These are phyloP conservation scores for Agrocybe chaxingu DNA, from an alignment of 768 basidiomycete species.

Conservation along the genomic window DNA sequence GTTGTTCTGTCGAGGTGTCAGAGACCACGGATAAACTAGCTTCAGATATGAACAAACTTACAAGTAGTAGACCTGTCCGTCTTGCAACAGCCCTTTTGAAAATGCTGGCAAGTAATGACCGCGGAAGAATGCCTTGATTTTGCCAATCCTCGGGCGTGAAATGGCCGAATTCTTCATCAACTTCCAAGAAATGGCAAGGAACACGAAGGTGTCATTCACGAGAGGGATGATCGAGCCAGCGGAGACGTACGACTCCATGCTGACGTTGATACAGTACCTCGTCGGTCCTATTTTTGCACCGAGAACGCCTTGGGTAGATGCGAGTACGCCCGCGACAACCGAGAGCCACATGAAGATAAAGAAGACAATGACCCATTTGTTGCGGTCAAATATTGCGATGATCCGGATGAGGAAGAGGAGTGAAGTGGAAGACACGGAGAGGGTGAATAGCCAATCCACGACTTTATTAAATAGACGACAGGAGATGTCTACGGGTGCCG, in stretches of 20 bases:
- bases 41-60: no score
- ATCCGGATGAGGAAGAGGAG: constrained; percentile 28
- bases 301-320: constrained; percentile 19
- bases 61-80: not conserved
- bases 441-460: constrained; percentile 17
- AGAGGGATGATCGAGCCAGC: constrained; percentile 18
- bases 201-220: constrained; percentile 29
- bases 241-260: constrained; percentile 5
- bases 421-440: constrained; percentile 16
- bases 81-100: not conserved
- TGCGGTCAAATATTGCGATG: constrained; percentile 20
- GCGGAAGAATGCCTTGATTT: not conserved
- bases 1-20: no score
- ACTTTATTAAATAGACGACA: constrained; percentile 5
- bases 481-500: not conserved
- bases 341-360: constrained; percentile 29
- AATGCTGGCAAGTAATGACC: not conserved
- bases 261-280: constrained; percentile 19
- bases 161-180: constrained; percentile 12
- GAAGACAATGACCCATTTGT: constrained; percentile 15
- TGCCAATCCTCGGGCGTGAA: no score
- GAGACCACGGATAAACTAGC: no score
- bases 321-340: constrained; percentile 22
- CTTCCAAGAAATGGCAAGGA: constrained; percentile 30
- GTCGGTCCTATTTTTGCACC: constrained; percentile 20